Conservation (phyloP, 192 early-diverging fungal species). For the Phlyctochytrium arcticum region DNA sequence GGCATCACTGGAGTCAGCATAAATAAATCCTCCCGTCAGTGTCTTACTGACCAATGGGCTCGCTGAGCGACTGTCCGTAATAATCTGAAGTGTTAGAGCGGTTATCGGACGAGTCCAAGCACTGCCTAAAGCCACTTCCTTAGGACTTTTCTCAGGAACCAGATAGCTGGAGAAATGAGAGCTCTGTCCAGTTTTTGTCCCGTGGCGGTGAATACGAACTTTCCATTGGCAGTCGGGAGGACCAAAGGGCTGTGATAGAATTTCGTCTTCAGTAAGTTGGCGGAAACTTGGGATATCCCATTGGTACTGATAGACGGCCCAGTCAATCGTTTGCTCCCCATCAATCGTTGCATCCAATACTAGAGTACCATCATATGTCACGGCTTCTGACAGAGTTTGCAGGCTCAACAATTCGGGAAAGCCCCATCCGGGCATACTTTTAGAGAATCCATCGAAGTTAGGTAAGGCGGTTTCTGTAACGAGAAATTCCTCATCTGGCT, state of each 20-base stretch:
- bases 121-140: constrained; percentile 16
- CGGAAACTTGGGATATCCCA: constrained; percentile 28
- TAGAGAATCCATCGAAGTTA: constrained; percentile 33
- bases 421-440: constrained; percentile 40
- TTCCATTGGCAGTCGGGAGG: constrained; percentile 32
- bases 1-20: constrained; percentile 14
- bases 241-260: constrained; percentile 30
- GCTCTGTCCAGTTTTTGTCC: constrained; percentile 7
- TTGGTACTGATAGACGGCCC: constrained; percentile 27
- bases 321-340: constrained; percentile 20
- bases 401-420: constrained; percentile 35
- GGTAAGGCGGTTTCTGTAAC: constrained; percentile 22
- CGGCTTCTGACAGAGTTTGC: constrained; percentile 18
- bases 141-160: constrained; percentile 13
- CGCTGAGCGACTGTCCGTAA: neutral
- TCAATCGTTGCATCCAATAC: constrained; percentile 32
- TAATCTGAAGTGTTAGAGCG: constrained; percentile 37
- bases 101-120: constrained; percentile 33
- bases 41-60: constrained; percentile 34
- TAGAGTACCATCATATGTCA: constrained; percentile 25
- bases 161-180: constrained; percentile 31
- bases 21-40: constrained; percentile 42
- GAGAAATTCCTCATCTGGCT: constrained; percentile 25
- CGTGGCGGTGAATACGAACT: constrained; percentile 13
- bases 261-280: constrained; percentile 1